Evolutionary conservation across 176 grass and related monocot genomes (phyloP).

Genomic region (Aechmea fasciata): DNA sequence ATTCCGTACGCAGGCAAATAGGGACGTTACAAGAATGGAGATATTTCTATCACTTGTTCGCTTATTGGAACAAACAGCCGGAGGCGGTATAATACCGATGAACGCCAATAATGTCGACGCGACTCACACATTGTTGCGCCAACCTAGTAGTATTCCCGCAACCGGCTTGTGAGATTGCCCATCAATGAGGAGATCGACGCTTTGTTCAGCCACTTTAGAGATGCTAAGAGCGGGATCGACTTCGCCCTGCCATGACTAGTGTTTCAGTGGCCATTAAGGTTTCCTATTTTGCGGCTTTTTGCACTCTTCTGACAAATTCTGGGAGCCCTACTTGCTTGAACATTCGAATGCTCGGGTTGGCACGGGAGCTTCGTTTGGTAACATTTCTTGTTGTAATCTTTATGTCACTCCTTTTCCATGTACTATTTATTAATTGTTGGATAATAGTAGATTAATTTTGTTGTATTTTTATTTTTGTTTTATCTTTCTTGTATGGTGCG

Average conservation of each 20-base stretch:
- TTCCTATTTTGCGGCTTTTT: conserved; percentile 5
- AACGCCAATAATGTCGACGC: conserved; percentile 35
- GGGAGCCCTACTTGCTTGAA: background rate
- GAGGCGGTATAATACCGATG: conserved; percentile 22
- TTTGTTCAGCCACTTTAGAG: conserved; percentile 18
- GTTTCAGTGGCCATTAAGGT: conserved; percentile 31
- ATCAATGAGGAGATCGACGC: conserved; percentile 28
- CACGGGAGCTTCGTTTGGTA: background rate
- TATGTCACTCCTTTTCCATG: background rate
- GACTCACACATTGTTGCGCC: conserved; percentile 32
- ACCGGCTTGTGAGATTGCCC: conserved; percentile 33
- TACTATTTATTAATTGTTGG: background rate
- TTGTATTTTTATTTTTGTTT: background rate
- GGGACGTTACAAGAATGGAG: conserved; percentile 65
- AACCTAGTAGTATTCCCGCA: conserved; percentile 56
- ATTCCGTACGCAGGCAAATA: conserved; percentile 50
- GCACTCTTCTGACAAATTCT: conserved; percentile 8
- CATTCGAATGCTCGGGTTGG: background rate
- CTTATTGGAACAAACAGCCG: conserved; percentile 38
- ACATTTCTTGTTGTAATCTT: background rate
- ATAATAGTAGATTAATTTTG: background rate
- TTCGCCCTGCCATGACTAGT: conserved; percentile 71
- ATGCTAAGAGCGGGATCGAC: conserved; percentile 62
- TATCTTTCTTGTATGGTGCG: too few species aligned
- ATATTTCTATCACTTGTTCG: conserved; percentile 66